phyloP scores from a whole-genome alignment of 371 early-diverging fungal genomes.

The Scutellospora calospora region DNA sequence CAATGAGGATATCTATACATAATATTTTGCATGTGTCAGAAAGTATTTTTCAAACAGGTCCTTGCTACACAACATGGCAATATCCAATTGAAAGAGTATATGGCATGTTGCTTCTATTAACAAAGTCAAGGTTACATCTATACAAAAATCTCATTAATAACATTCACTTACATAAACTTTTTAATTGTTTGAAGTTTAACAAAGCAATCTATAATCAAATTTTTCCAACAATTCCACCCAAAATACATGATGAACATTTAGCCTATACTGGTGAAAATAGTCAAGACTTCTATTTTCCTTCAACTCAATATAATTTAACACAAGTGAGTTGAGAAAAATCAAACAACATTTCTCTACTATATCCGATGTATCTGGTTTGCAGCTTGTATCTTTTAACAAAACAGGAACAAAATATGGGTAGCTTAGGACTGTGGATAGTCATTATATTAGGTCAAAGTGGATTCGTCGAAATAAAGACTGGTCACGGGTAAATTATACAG shows the following conservation, averaged over 20 bases:
- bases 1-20: background rate
- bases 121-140: background rate
- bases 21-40: too few relatives aligned
- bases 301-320: background rate
- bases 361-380: background rate
- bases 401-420: background rate
- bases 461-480: constrained; percentile 2
- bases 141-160: constrained; percentile 25
- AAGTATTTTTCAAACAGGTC: too few relatives aligned
- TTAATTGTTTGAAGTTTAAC: background rate
- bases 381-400: background rate
- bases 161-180: background rate
- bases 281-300: background rate
- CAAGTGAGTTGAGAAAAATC: background rate
- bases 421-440: too few relatives aligned
- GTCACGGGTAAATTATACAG: background rate
- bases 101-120: background rate
- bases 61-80: too few relatives aligned
- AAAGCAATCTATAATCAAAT: background rate
- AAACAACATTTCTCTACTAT: background rate
- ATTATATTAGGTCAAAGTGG: too few relatives aligned
- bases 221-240: background rate
- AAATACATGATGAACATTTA: background rate
- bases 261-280: background rate
- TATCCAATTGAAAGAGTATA: too few relatives aligned